These are phyloP conservation scores for Lepidium didymum DNA, from an alignment of 345 rosid genomes.

Conservation along the genomic window DNA sequence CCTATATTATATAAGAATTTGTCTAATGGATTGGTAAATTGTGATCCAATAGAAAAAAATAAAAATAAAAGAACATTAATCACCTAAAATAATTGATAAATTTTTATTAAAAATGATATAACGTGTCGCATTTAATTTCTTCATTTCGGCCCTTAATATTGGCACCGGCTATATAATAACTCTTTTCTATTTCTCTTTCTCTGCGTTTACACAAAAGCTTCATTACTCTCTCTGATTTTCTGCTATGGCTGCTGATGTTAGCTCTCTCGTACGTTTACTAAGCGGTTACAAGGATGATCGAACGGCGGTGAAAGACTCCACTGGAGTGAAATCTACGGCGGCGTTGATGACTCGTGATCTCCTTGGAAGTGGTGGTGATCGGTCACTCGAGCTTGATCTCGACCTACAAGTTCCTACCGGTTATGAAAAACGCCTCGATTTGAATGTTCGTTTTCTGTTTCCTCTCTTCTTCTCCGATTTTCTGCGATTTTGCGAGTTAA, in stretches of 20 bases:
- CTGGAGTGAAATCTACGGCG: slow-evolving; percentile 37
- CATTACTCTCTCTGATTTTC: not conserved
- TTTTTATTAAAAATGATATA: not conserved
- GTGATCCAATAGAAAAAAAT: too few relatives aligned
- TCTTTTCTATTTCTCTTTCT: not conserved
- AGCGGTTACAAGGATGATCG: slow-evolving; percentile 42
- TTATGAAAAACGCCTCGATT: slow-evolving; percentile 86
- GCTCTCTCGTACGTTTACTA: slow-evolving; percentile 38
- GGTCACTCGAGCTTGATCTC: slow-evolving; percentile 73
- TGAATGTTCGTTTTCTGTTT: slow-evolving; percentile 45
- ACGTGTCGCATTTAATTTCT: slow-evolving; percentile 21
- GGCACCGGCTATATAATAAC: too few relatives aligned
- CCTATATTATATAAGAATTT: too few relatives aligned
- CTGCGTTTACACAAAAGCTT: not conserved
- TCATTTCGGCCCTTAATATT: too few relatives aligned
- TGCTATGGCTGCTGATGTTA: slow-evolving; percentile 60
- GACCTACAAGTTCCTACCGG: slow-evolving; percentile 83
- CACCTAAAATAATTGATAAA: too few relatives aligned
- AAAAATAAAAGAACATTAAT: too few relatives aligned
- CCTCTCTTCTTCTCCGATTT: slow-evolving; percentile 5
- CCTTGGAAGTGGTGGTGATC: slow-evolving; percentile 40
- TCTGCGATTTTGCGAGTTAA: too few relatives aligned
- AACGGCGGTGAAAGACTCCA: slow-evolving; percentile 26
- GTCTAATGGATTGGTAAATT: too few relatives aligned
- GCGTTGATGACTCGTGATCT: slow-evolving; percentile 64